Conservation (phyloP, 306 rosid genomes). For the Cicer chorassanicum region DNA sequence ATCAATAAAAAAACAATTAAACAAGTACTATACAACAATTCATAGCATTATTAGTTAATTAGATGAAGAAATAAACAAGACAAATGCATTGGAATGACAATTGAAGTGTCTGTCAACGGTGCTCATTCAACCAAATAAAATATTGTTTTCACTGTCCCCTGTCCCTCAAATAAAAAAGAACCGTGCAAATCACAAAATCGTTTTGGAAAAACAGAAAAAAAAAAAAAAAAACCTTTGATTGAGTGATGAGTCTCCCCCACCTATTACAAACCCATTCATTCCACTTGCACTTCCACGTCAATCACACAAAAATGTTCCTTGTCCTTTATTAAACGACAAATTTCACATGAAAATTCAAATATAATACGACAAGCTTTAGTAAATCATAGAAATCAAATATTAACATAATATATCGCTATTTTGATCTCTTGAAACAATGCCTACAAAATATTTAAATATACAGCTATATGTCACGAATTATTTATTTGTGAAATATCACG, state of each 20-base stretch:
- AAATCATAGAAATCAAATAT: background rate
- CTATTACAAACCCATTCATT: conserved; percentile 4
- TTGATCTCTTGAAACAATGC: too few relatives aligned
- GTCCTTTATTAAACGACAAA: conserved; percentile 37
- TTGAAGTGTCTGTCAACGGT: conserved; percentile 40
- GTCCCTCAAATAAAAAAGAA: conserved; percentile 7
- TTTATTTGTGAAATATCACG: too few relatives aligned
- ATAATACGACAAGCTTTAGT: background rate
- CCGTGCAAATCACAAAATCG: conserved; percentile 43
- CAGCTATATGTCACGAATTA: too few relatives aligned
- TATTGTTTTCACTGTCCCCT: background rate
- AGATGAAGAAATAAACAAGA: background rate
- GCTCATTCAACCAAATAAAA: conserved; percentile 22
- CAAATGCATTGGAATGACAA: conserved; percentile 23
- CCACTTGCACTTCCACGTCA: conserved; percentile 22
- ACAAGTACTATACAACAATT: too few relatives aligned
- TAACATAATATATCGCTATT: too few relatives aligned
- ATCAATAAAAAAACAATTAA: background rate
- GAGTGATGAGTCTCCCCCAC: conserved; percentile 21
- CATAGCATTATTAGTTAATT: too few relatives aligned
- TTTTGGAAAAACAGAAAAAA: conserved; percentile 1
- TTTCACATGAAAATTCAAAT: background rate
- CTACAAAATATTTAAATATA: too few relatives aligned
- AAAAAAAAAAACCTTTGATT: background rate
- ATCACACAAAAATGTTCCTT: conserved; percentile 19